Evolutionary conservation across 768 basidiomycete species (phyloP).

Genomic region (Podaxis pistillaris): DNA sequence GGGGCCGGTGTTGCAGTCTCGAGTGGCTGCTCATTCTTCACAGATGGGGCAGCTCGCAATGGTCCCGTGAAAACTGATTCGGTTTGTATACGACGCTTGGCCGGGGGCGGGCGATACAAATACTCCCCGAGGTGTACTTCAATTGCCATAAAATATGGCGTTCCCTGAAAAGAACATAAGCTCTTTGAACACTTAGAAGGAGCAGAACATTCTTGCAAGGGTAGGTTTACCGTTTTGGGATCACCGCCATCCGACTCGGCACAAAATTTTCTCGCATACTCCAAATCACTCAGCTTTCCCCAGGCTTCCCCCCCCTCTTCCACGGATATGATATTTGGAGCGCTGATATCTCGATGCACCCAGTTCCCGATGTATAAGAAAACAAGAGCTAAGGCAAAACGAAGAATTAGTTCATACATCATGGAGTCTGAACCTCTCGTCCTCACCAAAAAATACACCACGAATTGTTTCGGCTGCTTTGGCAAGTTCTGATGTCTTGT

Average conservation of each 20-base stretch:
- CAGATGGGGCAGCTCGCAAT: neutral
- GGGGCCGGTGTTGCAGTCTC: neutral
- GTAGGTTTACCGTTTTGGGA: constrained; percentile 2
- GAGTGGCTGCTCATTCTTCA: neutral
- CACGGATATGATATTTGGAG: constrained; percentile 2
- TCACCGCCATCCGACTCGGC: neutral
- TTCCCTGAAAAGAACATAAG: constrained; percentile 3
- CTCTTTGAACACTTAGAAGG: too few species aligned
- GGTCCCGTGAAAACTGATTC: neutral
- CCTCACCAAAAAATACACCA: neutral
- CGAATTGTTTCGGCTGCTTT: neutral
- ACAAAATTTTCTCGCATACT: constrained; percentile 9
- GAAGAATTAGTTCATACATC: neutral
- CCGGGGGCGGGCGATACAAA: neutral
- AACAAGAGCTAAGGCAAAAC: neutral
- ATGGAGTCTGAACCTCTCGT: neutral
- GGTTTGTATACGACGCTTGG: too few species aligned
- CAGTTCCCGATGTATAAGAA: constrained; percentile 6
- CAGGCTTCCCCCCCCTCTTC: neutral
- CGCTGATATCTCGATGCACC: constrained; percentile 11
- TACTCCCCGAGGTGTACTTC: neutral
- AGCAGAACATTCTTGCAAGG: neutral
- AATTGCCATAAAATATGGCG: constrained; percentile 1
- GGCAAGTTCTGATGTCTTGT: neutral
- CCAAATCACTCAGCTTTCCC: constrained; percentile 10